Percentiles rank a stretch among this genome's conserved stretches.
Conservation (phyloP, 768 basidiomycete species). For the Tulasnella calospora region DNA sequence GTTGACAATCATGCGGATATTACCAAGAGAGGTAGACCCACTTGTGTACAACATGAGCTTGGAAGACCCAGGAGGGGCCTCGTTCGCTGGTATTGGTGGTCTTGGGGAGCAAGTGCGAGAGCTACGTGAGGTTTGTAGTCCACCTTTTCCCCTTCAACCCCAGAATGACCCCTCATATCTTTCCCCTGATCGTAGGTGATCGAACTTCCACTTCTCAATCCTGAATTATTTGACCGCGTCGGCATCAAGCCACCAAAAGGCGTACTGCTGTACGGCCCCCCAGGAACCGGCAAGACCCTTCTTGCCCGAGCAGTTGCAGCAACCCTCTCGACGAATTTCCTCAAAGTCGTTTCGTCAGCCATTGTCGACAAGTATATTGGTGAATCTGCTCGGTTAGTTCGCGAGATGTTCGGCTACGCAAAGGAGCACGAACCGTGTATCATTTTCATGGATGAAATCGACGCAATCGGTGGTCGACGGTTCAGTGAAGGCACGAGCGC, state of each 20-base stretch:
- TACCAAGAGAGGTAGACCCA: slow-evolving; percentile 96
- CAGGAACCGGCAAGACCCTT: slow-evolving; percentile 94
- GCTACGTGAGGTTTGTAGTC: slow-evolving; percentile 70
- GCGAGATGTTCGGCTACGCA: slow-evolving; percentile 99
- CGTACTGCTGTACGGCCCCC: slow-evolving; percentile 92
- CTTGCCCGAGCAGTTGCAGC: slow-evolving; percentile 95
- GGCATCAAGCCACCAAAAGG: slow-evolving; percentile 96
- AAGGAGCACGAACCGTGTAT: slow-evolving; percentile 97
- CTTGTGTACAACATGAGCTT: slow-evolving; percentile 99
- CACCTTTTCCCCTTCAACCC: neutral
- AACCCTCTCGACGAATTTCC: slow-evolving; percentile 90
- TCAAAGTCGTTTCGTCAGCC: slow-evolving; percentile 97
- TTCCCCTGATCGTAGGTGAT: slow-evolving; percentile 61
- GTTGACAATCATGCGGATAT: slow-evolving; percentile 95
- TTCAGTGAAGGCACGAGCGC: slow-evolving; percentile 96
- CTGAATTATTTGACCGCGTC: slow-evolving; percentile 90
- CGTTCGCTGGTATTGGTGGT: slow-evolving; percentile 96
- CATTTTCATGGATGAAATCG: slow-evolving; percentile 98
- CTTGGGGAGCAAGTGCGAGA: slow-evolving; percentile 94
- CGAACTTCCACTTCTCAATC: slow-evolving; percentile 88
- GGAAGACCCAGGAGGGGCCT: slow-evolving; percentile 92
- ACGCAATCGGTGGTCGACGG: slow-evolving; percentile 89
- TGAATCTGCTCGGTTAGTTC: slow-evolving; percentile 89
- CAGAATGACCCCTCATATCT: neutral
- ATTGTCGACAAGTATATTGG: slow-evolving; percentile 99